Evolutionary conservation across 169 alveolate species (phyloP).

Genomic region (Babesia ovata): DNA sequence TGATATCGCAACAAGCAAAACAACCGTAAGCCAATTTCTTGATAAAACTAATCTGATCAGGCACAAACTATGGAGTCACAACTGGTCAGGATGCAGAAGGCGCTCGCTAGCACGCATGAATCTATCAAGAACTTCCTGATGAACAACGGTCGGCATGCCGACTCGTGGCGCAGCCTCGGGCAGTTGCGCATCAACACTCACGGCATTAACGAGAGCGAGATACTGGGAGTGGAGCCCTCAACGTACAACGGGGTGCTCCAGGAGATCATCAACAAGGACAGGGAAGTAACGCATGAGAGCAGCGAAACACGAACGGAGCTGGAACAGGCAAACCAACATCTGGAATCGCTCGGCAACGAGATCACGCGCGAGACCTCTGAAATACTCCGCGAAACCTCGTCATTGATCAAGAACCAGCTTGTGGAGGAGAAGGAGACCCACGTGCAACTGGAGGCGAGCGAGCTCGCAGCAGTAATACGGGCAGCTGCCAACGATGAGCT

Average conservation of each 20-base stretch:
- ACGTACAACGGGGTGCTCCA: slow-evolving; percentile 10
- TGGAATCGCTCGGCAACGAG: slow-evolving; percentile 19
- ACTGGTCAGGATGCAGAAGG: slow-evolving; percentile 8
- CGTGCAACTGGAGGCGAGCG: slow-evolving; percentile 12
- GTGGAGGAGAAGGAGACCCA: slow-evolving; percentile 24
- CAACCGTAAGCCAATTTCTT: slow-evolving; percentile 2
- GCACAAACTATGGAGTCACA: slow-evolving; percentile 6
- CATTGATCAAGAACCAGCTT: slow-evolving; percentile 11
- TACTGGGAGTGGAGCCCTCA: slow-evolving; percentile 8
- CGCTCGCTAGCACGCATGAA: slow-evolving; percentile 24
- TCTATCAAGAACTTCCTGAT: slow-evolving; percentile 29
- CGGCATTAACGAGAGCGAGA: slow-evolving; percentile 24
- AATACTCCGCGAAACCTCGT: slow-evolving; percentile 8
- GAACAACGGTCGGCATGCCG: slow-evolving; percentile 38
- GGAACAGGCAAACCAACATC: slow-evolving; percentile 17
- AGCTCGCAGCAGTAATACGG: slow-evolving; percentile 26
- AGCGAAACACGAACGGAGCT: slow-evolving; percentile 24
- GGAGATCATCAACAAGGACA: slow-evolving; percentile 15
- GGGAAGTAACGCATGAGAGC: slow-evolving; percentile 19
- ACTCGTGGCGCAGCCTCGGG: slow-evolving; percentile 24
- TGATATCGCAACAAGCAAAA: slow-evolving; percentile 16
- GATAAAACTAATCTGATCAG: not conserved
- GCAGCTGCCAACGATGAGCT: slow-evolving; percentile 25
- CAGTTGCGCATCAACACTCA: not conserved
- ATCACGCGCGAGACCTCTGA: slow-evolving; percentile 25